Evolutionary conservation across 2,329 filamentous ascomycete genomes (phyloP).

Genomic region (Xylariaceae sp.): DNA sequence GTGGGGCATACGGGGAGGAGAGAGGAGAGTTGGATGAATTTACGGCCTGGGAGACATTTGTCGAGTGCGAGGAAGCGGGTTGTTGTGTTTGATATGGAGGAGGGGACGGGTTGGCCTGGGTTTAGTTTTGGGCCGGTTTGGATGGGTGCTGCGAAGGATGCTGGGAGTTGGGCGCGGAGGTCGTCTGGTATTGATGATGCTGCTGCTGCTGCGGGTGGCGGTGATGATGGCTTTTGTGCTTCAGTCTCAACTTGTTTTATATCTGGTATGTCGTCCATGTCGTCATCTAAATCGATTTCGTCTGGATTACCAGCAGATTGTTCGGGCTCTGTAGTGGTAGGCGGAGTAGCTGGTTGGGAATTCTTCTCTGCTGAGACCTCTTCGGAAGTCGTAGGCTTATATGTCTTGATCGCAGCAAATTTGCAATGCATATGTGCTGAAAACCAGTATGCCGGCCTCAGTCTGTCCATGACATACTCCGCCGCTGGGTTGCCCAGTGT

Average conservation of each 20-base stretch:
- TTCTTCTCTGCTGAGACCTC: conserved; percentile 1
- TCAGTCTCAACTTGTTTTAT: conserved; percentile 16
- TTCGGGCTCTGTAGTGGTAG: conserved; percentile 4
- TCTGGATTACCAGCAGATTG: conserved; percentile 11
- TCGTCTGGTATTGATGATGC: conserved; percentile 52
- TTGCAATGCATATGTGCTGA: conserved; percentile 90
- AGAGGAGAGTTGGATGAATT: conserved; percentile 77
- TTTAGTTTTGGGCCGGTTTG: conserved; percentile 33
- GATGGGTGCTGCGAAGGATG: conserved; percentile 59
- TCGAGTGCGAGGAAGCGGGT: conserved; percentile 87
- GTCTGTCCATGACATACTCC: conserved; percentile 70
- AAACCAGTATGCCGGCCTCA: conserved; percentile 87
- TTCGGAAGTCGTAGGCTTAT: conserved; percentile 33
- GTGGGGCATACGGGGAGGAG: conserved; percentile 47
- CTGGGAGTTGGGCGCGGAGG: conserved; percentile 70
- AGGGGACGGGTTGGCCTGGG: conserved; percentile 62
- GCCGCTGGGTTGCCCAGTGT: conserved; percentile 78
- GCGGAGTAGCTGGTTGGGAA: conserved; percentile 2
- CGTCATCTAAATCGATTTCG: conserved; percentile 65
- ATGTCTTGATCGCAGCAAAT: conserved; percentile 67
- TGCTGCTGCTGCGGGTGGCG: conserved; percentile 3
- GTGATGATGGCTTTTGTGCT: conserved; percentile 12
- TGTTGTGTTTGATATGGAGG: conserved; percentile 69
- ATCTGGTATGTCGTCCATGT: conserved; percentile 36
- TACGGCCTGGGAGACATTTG: conserved; percentile 76